A percentile compares a stretch with the other conserved stretches of the same genome.
Evolutionary conservation across 495 filamentous ascomycete species (phyloP).

Genomic region (Friedmanniomyces simplex): DNA sequence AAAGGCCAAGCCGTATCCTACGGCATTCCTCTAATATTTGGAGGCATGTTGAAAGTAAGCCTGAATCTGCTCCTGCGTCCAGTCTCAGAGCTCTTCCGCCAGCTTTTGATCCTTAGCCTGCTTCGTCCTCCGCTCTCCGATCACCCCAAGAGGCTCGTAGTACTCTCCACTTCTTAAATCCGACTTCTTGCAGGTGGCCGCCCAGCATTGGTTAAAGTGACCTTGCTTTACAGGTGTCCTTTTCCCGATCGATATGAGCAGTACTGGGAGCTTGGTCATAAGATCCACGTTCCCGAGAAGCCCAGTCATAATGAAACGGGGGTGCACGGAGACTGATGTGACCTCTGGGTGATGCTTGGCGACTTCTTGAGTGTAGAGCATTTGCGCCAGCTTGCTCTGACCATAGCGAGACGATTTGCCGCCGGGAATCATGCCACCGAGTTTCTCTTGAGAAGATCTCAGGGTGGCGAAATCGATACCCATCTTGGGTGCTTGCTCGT

Average conservation of each 20-base stretch:
- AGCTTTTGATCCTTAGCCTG: not conserved
- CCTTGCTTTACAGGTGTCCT: not conserved
- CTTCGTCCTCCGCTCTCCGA: not conserved
- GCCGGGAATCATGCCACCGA: not conserved
- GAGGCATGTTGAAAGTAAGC: too few relatives aligned
- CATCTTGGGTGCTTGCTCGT: not conserved
- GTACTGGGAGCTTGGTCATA: too few relatives aligned
- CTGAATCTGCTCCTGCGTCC: too few relatives aligned
- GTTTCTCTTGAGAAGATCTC: not conserved
- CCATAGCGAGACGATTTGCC: too few relatives aligned
- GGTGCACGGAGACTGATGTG: not conserved
- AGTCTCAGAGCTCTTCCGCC: not conserved
- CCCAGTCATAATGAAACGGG: not conserved
- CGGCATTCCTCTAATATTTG: too few relatives aligned
- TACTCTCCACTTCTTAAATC: not conserved
- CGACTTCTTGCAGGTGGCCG: not conserved
- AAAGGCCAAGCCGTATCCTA: too few relatives aligned
- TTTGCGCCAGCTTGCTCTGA: not conserved
- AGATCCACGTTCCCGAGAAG: not conserved
- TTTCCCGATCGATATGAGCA: too few relatives aligned
- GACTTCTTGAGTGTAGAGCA: not conserved
- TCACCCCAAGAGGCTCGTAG: not conserved
- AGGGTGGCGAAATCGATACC: not conserved
- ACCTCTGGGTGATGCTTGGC: not conserved
- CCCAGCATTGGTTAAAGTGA: not conserved